phyloP scores from a whole-genome alignment of 2,329 filamentous ascomycete genomes.

The Lecanosticta acicola region DNA sequence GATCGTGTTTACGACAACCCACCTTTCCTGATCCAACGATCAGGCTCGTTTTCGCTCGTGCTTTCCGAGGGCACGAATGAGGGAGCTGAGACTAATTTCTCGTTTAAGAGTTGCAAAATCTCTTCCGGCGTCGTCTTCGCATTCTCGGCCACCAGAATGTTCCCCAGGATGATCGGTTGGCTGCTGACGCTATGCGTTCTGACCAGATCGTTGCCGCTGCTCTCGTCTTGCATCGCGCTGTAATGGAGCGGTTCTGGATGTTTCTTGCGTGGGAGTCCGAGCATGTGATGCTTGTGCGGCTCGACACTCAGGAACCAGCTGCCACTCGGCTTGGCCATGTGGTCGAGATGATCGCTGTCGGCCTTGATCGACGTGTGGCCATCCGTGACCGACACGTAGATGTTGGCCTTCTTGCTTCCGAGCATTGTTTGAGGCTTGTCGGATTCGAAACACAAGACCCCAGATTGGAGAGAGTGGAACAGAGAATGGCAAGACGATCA shows the following conservation, averaged over 20 bases:
- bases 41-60: constrained; percentile 6
- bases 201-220: constrained; percentile 5
- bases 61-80: constrained; percentile 9
- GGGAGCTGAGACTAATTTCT: constrained; percentile 4
- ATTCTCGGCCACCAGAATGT: constrained; percentile 13
- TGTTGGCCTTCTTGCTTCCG: constrained; percentile 7
- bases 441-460: neutral
- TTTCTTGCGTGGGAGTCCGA: constrained; percentile 2
- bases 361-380: neutral
- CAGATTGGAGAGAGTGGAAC: neutral
- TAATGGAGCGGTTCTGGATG: constrained; percentile 11
- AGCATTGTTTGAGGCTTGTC: constrained; percentile 4
- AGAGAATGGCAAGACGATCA: too few relatives aligned
- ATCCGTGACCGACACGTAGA: constrained; percentile 9
- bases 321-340: neutral
- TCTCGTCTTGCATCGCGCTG: constrained; percentile 4
- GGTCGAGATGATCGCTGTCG: constrained; percentile 1
- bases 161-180: constrained; percentile 11
- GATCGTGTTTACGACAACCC: neutral
- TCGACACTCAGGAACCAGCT: constrained; percentile 10
- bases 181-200: constrained; percentile 1
- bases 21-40: constrained; percentile 15
- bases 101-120: constrained; percentile 7
- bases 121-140: constrained; percentile 11
- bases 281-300: constrained; percentile 11